Base-by-base conservation (phyloP, 192 early-diverging fungal genomes). In the Phlyctochytrium arcticum region DNA sequence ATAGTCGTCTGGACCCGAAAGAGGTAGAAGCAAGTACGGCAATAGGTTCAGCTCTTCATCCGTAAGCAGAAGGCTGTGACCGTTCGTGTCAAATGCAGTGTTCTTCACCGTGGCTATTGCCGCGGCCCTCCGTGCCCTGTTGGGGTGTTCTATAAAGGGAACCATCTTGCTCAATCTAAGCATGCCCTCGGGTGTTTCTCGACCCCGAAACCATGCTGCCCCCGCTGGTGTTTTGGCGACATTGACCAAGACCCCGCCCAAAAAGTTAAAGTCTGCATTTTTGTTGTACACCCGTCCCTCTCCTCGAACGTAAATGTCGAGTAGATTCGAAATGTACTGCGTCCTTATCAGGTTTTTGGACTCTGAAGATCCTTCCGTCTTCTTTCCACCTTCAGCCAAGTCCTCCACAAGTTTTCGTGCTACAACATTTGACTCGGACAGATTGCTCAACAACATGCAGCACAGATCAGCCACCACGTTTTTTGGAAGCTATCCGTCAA, bases 191-290 rank as follows among this genome's bases (percentile, higher is more conserved):
- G 88, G 79, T 2, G 70, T 63, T 1, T 90, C 80, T 49, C 77
- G 78, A 23, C 74, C 74, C 7, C 55, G 70, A 36, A 96, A 74
- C 67, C 92, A 91, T 37, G 77, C 85, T 0, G 78, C 79, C 24
- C 95, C 75, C 2, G 30, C 50, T 21, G 69, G 68, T 24, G 66
- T 51, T 36, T 71, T 78, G 3, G 92, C 85, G 29, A 96, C 67
- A 44, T 96, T 92, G 15, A 92, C 92, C 80, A 98, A 95, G 9
- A 97, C 94, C 36, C 90, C 92, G 27, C 89, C 89, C 64, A 98
- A 81, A 57, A 92, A 96, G 39, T 91, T 75, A 65, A 77, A 96
- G 26, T 84, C 80, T 29, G 93, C 92, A 36, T 85, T 62, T 46
- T 85, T 80, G 70, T 98, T 96, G 75, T 90, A 93, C 30, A 74